Conservation (phyloP, 2,329 filamentous ascomycete species). For the Ramichloridium luteum region DNA sequence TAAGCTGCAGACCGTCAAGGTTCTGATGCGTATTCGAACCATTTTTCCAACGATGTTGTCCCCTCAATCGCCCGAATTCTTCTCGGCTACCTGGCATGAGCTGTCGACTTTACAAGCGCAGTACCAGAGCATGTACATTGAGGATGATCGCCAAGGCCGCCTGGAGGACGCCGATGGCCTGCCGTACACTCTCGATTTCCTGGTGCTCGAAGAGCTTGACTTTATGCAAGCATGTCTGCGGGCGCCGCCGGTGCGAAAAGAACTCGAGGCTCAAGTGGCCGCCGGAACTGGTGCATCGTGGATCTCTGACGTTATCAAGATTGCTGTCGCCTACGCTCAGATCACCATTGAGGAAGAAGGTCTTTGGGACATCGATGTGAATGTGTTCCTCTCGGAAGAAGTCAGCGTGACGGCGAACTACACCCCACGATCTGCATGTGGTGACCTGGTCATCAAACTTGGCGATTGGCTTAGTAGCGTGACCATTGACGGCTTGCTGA, state of each 20-base stretch:
- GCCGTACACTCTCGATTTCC: constrained; percentile 88
- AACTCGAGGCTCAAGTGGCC: constrained; percentile 70
- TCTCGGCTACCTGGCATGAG: constrained; percentile 82
- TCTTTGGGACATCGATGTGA: constrained; percentile 93
- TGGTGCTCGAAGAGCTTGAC: constrained; percentile 87
- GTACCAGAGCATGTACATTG: constrained; percentile 76
- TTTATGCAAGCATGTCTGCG: constrained; percentile 85
- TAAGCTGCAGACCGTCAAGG: constrained; percentile 85
- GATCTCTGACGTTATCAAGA: constrained; percentile 77
- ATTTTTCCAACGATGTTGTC: constrained; percentile 75
- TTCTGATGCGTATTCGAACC: constrained; percentile 73
- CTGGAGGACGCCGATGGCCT: constrained; percentile 81
- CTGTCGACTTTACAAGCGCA: constrained; percentile 58
- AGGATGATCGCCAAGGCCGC: constrained; percentile 72
- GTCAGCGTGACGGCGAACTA: constrained; percentile 93
- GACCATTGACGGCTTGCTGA: constrained; percentile 66
- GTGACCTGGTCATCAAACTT: constrained; percentile 82
- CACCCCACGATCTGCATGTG: constrained; percentile 82
- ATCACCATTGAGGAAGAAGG: constrained; percentile 89
- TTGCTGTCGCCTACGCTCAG: constrained; percentile 73
- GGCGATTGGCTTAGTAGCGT: constrained; percentile 75
- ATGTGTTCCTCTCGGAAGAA: constrained; percentile 89
- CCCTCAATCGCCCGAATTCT: constrained; percentile 69
- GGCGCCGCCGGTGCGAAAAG: constrained; percentile 74
- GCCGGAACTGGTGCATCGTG: constrained; percentile 56